Conservation (phyloP, 305 asterid genomes). For the Solanum hybrid region DNA sequence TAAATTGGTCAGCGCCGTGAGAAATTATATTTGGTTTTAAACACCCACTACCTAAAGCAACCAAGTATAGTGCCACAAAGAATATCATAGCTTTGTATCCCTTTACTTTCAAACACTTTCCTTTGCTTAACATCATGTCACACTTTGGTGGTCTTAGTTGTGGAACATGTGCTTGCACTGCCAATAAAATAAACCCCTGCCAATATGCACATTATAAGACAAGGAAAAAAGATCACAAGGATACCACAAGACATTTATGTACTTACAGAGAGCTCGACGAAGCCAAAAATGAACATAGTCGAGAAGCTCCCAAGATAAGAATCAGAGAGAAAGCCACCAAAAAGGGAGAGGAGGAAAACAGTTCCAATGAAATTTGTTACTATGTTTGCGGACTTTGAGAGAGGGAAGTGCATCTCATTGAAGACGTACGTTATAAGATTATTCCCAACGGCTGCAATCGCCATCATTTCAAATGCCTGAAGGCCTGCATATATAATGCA, state of each 20-base stretch:
- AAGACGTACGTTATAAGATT: not conserved
- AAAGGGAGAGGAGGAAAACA: not conserved
- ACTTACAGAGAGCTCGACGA: not conserved
- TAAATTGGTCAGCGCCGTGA: not conserved
- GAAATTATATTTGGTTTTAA: not conserved
- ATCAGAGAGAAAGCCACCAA: not conserved
- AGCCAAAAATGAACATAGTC: not conserved
- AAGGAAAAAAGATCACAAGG: not conserved
- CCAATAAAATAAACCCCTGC: not conserved
- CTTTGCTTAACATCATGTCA: not conserved
- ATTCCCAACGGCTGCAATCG: not conserved
- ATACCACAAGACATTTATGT: not conserved
- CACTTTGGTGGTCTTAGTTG: not conserved
- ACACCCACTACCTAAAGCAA: not conserved
- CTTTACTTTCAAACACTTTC: not conserved
- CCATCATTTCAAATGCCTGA: not conserved
- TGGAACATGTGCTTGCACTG: not conserved
- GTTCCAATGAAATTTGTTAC: not conserved
- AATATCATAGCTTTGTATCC: not conserved
- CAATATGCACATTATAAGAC: not conserved
- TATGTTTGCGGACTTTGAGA: not conserved
- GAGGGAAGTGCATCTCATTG: not conserved
- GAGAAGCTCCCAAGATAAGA: not conserved
- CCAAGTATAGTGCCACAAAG: not conserved
- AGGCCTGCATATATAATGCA: not conserved